A percentile compares a stretch with the other conserved stretches of the same genome.
Evolutionary conservation across 352 stramenopile genomes (phyloP).

Genomic region (Elongisporangium prolatum): DNA sequence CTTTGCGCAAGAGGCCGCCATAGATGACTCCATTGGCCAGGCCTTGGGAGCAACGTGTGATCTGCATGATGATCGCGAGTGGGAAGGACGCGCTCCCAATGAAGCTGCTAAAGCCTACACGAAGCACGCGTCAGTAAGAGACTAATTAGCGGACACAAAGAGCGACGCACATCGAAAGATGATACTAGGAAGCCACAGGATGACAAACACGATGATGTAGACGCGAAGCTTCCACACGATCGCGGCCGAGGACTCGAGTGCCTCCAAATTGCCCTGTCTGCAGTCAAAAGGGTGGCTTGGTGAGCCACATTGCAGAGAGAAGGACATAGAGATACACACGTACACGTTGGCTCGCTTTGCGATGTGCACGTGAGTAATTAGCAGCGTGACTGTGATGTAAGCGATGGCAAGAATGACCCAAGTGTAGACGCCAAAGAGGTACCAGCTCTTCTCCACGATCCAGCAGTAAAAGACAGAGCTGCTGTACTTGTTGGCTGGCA

Average conservation of each 20-base stretch:
- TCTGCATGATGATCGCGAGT: constrained; percentile 61
- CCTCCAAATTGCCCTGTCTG: constrained; percentile 54
- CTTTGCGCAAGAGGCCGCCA: constrained; percentile 35
- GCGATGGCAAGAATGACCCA: constrained; percentile 58
- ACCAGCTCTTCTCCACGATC: constrained; percentile 37
- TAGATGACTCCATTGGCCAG: constrained; percentile 68
- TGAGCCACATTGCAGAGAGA: too few species aligned
- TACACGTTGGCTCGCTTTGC: constrained; percentile 22
- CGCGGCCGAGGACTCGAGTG: constrained; percentile 51
- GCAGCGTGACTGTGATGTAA: constrained; percentile 65
- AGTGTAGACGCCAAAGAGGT: constrained; percentile 59
- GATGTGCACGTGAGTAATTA: constrained; percentile 58
- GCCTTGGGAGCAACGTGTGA: constrained; percentile 54
- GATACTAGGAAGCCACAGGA: constrained; percentile 61
- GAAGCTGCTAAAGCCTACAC: constrained; percentile 44
- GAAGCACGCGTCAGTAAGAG: too few species aligned
- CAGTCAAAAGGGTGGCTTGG: too few species aligned
- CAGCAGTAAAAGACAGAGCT: constrained; percentile 79
- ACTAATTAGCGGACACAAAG: too few species aligned
- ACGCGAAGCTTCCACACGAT: constrained; percentile 64
- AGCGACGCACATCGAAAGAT: constrained; percentile 46
- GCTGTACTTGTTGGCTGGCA: constrained; percentile 12
- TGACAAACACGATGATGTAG: constrained; percentile 67
- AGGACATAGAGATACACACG: neutral
- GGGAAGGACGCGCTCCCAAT: constrained; percentile 39